Evolutionary conservation across 495 filamentous ascomycete genomes (phyloP).

Genomic region (Clohesyomyces aquaticus): DNA sequence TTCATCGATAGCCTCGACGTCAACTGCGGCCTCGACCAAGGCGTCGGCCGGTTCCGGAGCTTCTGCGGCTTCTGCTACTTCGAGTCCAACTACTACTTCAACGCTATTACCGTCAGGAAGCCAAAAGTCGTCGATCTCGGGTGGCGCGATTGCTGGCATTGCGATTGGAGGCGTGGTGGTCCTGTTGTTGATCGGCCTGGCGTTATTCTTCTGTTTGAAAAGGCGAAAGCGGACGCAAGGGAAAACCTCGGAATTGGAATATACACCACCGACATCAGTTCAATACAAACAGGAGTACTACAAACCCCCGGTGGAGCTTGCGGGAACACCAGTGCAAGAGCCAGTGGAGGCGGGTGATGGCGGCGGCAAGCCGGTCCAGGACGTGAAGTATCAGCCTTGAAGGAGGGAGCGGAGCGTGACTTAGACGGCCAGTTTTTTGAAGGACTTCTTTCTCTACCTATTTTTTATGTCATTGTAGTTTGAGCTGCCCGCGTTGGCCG

Average conservation of each 20-base stretch:
- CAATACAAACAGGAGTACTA: neutral
- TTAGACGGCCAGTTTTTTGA: neutral
- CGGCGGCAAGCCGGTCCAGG: too few species aligned
- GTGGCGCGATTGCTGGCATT: constrained; percentile 7
- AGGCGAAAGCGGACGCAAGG: constrained; percentile 4
- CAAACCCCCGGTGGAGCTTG: neutral
- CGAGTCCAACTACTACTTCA: neutral
- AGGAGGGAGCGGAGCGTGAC: neutral
- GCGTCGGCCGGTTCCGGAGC: neutral
- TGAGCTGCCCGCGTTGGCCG: too few species aligned
- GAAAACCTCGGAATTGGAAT: neutral
- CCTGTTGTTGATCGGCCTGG: neutral
- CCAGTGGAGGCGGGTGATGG: too few species aligned
- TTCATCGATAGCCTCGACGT: neutral
- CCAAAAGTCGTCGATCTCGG: neutral
- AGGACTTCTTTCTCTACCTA: neutral
- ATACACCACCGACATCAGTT: neutral
- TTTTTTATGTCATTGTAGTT: neutral
- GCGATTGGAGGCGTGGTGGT: neutral
- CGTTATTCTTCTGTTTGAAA: neutral
- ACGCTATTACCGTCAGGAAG: neutral
- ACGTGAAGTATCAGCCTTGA: neutral
- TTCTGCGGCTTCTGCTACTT: neutral
- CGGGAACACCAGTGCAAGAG: too few species aligned
- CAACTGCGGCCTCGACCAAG: constrained; percentile 1